Base-by-base conservation (phyloP, 768 basidiomycete genomes). In the Gymnopilus junonius region DNA sequence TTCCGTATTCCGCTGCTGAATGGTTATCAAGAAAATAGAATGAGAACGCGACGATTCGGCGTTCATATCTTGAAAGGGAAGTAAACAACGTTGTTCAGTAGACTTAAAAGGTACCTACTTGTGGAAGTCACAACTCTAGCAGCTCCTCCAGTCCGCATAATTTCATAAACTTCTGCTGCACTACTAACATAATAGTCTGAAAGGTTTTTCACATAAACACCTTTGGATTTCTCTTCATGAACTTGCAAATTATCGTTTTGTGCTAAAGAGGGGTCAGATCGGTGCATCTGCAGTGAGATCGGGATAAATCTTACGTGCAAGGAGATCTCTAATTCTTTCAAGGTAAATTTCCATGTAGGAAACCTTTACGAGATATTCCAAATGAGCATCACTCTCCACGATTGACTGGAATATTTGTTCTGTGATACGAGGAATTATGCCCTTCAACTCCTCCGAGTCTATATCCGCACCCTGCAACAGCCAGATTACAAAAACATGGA, bases 281-380 rank as follows among this genome's bases (percentile, higher is more conserved):
- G n/a, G 40, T 43, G 42, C 61, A 8, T 11, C n/a, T n/a, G n/a
- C n/a, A n/a, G n/a, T n/a, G n/a, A n/a, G n/a, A n/a, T 39, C 8
- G n/a, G 21, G 29, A 55, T 34, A 15, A 34, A 61, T 55, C 97
- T 73, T 76, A 99, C 97, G 97, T 63, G 95, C 91, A 58, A 99
- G 84, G 59, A 99, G 79, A 83, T 99, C 97, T 56, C 96, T 86
- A 67, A 99, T 94, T 65, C 91, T 88, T 77, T 99, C 97, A 64
- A 99, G 84, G 77, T 99, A 99, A 63, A 99, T 99, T 80, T 99
- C 97, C 97, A 99, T 98, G 77, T 99, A 99, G 35, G 95, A 97
- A 55, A 98, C 97, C 79, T 99, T 99, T 75, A 99, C 97, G 67
- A 98, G 88, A 76, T 99, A 99, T 77, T 99, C 97, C 61, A 99